Conservation (phyloP, 345 rosid genomes). For the Melaleuca alternifolia region DNA sequence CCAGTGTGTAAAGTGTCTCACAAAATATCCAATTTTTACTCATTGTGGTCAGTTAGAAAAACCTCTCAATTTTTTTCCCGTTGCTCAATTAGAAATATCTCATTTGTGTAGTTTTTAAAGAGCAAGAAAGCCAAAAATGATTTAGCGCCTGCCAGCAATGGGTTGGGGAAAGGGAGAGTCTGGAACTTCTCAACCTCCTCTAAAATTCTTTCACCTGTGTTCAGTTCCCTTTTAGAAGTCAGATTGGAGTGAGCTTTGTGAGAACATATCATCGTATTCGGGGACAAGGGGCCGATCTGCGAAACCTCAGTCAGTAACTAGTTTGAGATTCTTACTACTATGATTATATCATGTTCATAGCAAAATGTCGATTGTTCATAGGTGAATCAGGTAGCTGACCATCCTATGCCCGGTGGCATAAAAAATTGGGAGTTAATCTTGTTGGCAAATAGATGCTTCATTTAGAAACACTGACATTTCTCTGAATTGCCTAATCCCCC, state of each 20-base stretch:
- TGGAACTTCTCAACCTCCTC: neutral
- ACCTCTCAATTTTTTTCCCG: neutral
- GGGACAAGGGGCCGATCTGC: neutral
- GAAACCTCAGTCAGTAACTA: neutral
- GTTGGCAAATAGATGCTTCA: neutral
- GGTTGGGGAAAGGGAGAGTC: neutral
- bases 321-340: neutral
- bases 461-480: neutral
- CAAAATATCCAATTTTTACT: neutral
- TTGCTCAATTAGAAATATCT: neutral
- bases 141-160: neutral
- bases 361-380: fast-evolving
- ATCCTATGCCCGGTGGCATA: neutral
- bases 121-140: neutral
- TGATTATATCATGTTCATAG: neutral
- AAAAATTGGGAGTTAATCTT: neutral
- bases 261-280: neutral
- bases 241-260: neutral
- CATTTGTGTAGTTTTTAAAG: neutral
- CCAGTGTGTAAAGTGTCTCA: neutral
- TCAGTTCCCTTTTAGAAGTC: neutral
- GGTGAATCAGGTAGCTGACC: neutral
- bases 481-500: neutral
- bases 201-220: neutral
- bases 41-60: neutral